Base-by-base conservation (phyloP, 495 filamentous ascomycete genomes). In the Achaetomiella virescens region DNA sequence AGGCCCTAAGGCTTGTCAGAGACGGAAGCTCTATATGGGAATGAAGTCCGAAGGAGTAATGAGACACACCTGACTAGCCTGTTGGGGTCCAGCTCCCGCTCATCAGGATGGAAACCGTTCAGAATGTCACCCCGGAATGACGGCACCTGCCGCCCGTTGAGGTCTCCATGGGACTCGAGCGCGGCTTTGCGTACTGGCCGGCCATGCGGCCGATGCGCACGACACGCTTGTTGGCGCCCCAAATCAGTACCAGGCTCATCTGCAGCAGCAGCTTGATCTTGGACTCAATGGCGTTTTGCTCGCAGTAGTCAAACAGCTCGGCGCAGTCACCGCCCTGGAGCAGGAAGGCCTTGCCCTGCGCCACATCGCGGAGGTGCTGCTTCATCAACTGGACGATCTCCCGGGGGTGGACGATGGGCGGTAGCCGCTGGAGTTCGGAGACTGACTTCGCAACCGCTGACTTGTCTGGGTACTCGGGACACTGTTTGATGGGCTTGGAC, bases 311-410 rank as follows among this genome's bases (percentile, higher is more conserved):
- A 64, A 98, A 98, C 6, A 98, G 77, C 75, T 98, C 93, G 6
- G 93, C 93, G 65, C 93, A 98, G 72, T 98, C 93, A 50, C 91
- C 93, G 49, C 93, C 93, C 75, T 98, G 93, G 12, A 98, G 81
- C 11, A 98, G 82, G 67, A 98, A 97, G 12, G 92, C 89, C 54
- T 96, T 90, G 37, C 93, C 93, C 29, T 90, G 77, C 2, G 93
- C 93, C 2, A 95, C 93, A 73, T 97, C 90, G 41, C 80, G 79
- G 25, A 98, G 75, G 57, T 75, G 83, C 17, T 81, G 77, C 57
- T 90, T 88, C 47, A n/a, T n/a, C n/a, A 98, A 80, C 59, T 83
- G 86, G 36, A 78, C 70, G 61, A 98, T 95, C 80, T 91, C 91
- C 36, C 78, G 77, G 1, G 91, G 88, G 14, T 92, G 95, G 10